Evolutionary conservation across 495 filamentous ascomycete species (phyloP), one percentile per base, ranked within the genome.

Genomic region (Neurospora sp.): DNA sequence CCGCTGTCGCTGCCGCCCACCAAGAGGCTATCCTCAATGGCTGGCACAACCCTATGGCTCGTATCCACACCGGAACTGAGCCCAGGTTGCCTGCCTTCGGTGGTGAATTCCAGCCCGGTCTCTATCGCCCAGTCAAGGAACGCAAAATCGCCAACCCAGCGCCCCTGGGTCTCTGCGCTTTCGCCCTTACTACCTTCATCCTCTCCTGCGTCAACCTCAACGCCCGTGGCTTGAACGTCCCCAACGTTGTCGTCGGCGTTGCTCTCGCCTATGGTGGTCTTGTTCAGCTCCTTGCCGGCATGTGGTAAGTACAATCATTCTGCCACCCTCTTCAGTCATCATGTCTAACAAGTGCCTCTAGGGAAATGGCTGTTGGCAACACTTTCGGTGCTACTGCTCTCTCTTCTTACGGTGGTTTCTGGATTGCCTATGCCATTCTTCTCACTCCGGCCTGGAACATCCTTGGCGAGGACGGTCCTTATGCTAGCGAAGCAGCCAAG

Each of bases 331-430:
- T 13, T 39, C 6, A 21, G 4, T 34, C 2, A 59, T 2, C 13
- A 24, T 38, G 13, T 37, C 75, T 79, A 43, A 77, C 70, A 72
- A 1, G 3, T 40, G 11, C 11, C 39, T 37, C 17, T 75, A 97
- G 94, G 96, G 96, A 98, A 89, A 97, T 97, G 94, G 96, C 95
- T 72, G 89, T 96, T 10, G 96, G 94, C 74, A 98, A 96, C 89
- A 97, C 96, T 54, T 99, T 99, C 74, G 96, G 94, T 90, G 96
- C 94, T 72, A 98, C 94, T 71, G 96, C 96, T 70, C 88, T 99
- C 75, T 96, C 94, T 11, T 98, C 96, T 7, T 99, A 95, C 82
- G 96, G 96, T 76, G 96, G 95, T 76, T 99, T 99, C 90, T 99
- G 96, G 96, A 86, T 99, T 78, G 88, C 93, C 37, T 94, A 92